Conservation (phyloP, 1,284 basidiomycete genomes). For the Stereum hirsutum region DNA sequence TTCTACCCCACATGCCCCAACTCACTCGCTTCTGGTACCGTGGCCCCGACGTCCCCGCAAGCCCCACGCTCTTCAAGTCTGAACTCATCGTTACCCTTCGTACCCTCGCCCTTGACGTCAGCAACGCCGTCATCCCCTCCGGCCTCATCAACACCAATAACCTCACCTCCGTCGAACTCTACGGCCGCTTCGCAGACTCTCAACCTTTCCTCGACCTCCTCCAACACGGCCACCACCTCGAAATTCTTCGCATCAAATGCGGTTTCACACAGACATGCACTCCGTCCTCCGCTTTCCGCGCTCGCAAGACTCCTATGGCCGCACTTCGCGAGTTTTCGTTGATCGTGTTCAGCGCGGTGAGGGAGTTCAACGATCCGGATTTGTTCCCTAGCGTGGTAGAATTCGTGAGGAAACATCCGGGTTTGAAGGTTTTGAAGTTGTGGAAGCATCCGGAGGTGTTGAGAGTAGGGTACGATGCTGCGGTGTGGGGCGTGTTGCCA, state of each 20-base stretch:
- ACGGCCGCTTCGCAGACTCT: constrained; percentile 39
- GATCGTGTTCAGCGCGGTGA: constrained; percentile 25
- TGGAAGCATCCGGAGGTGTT: constrained; percentile 33
- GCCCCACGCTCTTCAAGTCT: constrained; percentile 37
- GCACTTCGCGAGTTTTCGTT: constrained; percentile 58
- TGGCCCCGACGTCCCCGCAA: constrained; percentile 21
- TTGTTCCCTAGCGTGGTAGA: constrained; percentile 60
- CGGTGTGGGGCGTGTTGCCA: constrained; percentile 63
- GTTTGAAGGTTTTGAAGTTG: constrained; percentile 42
- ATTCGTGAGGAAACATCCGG: constrained; percentile 49
- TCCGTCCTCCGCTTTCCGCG: constrained; percentile 39
- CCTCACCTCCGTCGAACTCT: constrained; percentile 54
- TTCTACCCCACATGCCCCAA: constrained; percentile 44
- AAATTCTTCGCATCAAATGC: constrained; percentile 46
- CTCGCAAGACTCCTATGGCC: constrained; percentile 30
- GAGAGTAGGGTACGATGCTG: constrained; percentile 54
- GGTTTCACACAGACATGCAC: constrained; percentile 33
- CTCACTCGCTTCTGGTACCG: constrained; percentile 49
- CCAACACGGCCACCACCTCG: constrained; percentile 48
- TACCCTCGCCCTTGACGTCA: constrained; percentile 42
- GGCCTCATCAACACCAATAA: constrained; percentile 47
- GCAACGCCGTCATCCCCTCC: constrained; percentile 43
- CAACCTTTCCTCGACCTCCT: constrained; percentile 51
- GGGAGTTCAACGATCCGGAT: constrained; percentile 33
- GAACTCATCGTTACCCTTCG: constrained; percentile 47